Evolutionary conservation across 768 basidiomycete species (phyloP).

Genomic region (Amanita pallidorosea): DNA sequence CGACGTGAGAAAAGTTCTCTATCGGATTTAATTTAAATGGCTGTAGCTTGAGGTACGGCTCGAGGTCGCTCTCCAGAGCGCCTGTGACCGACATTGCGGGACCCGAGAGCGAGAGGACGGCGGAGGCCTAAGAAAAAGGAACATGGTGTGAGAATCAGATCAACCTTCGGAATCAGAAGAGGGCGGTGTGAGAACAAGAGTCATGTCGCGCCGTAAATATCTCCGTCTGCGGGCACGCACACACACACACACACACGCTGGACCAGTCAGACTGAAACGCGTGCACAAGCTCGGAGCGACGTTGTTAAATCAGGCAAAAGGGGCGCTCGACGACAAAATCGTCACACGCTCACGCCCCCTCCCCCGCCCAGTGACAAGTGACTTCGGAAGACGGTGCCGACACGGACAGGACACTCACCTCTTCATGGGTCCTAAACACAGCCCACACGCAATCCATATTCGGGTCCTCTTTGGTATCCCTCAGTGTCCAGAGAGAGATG

Average conservation of each 20-base stretch:
- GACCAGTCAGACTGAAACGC: conserved; percentile 9
- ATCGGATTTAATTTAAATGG: conserved; percentile 22
- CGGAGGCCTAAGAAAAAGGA: conserved; percentile 32
- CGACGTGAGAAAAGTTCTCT: conserved; percentile 12
- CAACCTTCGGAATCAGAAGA: neutral
- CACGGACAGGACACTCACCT: conserved; percentile 33
- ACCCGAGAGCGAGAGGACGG: conserved; percentile 40
- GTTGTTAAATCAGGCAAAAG: conserved; percentile 4
- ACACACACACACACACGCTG: neutral
- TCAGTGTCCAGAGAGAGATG: conserved; percentile 38
- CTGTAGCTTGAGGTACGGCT: conserved; percentile 47
- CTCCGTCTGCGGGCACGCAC: neutral
- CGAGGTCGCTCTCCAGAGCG: conserved; percentile 53
- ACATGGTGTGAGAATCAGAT: neutral
- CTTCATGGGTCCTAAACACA: conserved; percentile 48
- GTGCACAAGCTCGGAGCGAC: conserved; percentile 7
- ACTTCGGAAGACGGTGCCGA: conserved; percentile 1
- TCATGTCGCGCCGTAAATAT: conserved; percentile 1
- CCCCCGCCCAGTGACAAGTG: neutral
- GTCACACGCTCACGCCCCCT: conserved; percentile 3
- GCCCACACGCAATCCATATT: conserved; percentile 35
- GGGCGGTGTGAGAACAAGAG: conserved; percentile 2
- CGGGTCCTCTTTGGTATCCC: conserved; percentile 14
- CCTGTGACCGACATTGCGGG: conserved; percentile 37
- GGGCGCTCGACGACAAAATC: conserved; percentile 1